These are phyloP conservation scores for Aspergillus cejpii DNA, from an alignment of 2,329 filamentous ascomycete genomes.

Conservation along the genomic window DNA sequence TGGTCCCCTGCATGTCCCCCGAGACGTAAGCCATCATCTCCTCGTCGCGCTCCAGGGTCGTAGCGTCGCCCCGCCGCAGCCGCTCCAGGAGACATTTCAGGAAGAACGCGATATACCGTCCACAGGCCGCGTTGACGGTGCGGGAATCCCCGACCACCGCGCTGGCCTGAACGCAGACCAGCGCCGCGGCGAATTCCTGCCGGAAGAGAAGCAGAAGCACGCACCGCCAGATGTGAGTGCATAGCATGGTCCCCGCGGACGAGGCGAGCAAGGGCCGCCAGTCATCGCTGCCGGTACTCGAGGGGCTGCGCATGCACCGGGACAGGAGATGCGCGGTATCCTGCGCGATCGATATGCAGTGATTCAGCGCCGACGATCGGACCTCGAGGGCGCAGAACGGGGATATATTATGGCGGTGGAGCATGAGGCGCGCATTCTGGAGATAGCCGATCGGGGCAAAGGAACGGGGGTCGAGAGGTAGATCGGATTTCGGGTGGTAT, in stretches of 20 bases:
- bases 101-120: slow-evolving; percentile 77
- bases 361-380: slow-evolving; percentile 65
- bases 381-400: slow-evolving; percentile 61
- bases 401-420: slow-evolving; percentile 83
- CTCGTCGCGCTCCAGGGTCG: slow-evolving; percentile 60
- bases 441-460: slow-evolving; percentile 71
- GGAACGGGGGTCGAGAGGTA: slow-evolving; percentile 64
- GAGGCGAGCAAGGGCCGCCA: slow-evolving; percentile 57
- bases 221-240: slow-evolving; percentile 81
- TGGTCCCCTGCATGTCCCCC: slow-evolving; percentile 75
- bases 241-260: slow-evolving; percentile 66
- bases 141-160: slow-evolving; percentile 64
- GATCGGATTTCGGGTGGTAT: slow-evolving; percentile 61
- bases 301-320: slow-evolving; percentile 50
- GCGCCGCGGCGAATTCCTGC: slow-evolving; percentile 64
- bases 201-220: slow-evolving; percentile 71
- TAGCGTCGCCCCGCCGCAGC: slow-evolving; percentile 39
- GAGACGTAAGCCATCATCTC: slow-evolving; percentile 82
- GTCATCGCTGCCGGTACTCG: slow-evolving; percentile 28
- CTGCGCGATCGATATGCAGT: slow-evolving; percentile 65
- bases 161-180: slow-evolving; percentile 65
- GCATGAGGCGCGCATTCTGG: slow-evolving; percentile 72
- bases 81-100: slow-evolving; percentile 58
- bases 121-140: slow-evolving; percentile 69
- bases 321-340: slow-evolving; percentile 73